Base-by-base conservation (phyloP, 768 basidiomycete species). In the Trametopsis cervina region DNA sequence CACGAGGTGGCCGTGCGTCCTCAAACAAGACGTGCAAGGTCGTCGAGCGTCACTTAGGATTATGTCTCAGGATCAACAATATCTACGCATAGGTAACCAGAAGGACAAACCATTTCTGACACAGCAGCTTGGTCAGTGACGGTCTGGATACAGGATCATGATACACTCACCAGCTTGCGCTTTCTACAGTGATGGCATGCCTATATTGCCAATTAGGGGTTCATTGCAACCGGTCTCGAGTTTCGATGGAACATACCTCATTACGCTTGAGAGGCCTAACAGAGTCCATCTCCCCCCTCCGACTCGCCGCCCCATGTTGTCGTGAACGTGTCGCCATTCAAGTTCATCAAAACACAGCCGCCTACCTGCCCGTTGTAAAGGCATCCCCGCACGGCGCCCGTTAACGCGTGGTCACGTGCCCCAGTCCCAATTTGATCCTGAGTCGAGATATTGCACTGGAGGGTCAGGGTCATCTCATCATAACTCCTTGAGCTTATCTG, bases 211-310 rank as follows among this genome's bases (percentile, higher is more conserved):
- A 20, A 40, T 7, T 40, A 7, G 18, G n/a, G 7, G 21, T 40
- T 40, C 7, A n/a, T 6, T 18, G 7, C 4, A 37, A 11, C 35
- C 26, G 38, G 7, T 12, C 9, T 11, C 20, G 42, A 42, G 26
- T 35, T 26, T 24, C 15, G 24, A 17, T 51, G 43, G 35, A n/a
- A 54, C 57, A 10, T 44, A 65, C 66, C 53, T 66, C 64, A 50
- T 68, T 68, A 45, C 66, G 54, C 50, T 63, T 56, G 23, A 61
- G 43, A 2, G 55, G 29, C 15, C 29, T n/a, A n/a, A n/a, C n/a
- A n/a, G n/a, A n/a, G n/a, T n/a, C n/a, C n/a, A n/a, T n/a, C n/a
- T n/a, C n/a, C n/a, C n/a, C n/a, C n/a, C n/a, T n/a, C n/a, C n/a
- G n/a, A n/a, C n/a, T n/a, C n/a, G n/a, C n/a, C n/a, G n/a, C n/a